A percentile compares a stretch with the other conserved stretches of the same genome.
phyloP scores from a whole-genome alignment of 139 green algal genomes.

The Ulvella scutata region DNA sequence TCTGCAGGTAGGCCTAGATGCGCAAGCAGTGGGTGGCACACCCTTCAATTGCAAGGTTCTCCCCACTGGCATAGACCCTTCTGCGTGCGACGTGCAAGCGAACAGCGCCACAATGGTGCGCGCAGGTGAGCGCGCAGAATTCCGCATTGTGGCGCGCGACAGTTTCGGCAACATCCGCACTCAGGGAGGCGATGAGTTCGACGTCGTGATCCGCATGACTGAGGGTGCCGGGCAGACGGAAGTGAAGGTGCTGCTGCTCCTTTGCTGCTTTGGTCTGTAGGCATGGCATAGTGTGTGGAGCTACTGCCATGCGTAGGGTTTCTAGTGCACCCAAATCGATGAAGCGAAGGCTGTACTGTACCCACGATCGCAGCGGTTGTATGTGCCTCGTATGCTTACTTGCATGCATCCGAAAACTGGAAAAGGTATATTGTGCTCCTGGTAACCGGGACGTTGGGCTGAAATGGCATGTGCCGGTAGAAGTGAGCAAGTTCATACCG shows the following conservation, averaged over 20 bases:
- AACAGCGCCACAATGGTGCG: not conserved
- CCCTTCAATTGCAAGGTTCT: constrained; percentile 1
- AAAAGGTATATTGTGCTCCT: no score
- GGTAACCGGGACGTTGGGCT: no score
- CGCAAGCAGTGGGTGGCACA: not conserved
- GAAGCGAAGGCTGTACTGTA: no score
- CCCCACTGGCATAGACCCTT: not conserved
- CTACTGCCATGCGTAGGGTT: no score
- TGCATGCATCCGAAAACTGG: no score
- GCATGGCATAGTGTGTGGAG: no score
- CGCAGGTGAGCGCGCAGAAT: not conserved
- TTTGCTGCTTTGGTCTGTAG: no score
- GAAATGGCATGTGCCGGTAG: no score
- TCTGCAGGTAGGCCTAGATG: not conserved
- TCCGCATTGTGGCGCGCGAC: not conserved
- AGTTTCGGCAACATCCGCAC: not conserved
- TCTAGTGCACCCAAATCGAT: no score
- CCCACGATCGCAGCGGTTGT: no score
- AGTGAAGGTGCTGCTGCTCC: not conserved
- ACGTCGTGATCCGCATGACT: not conserved
- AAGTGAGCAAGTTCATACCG: no score
- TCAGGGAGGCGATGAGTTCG: not conserved
- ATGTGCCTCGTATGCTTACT: no score
- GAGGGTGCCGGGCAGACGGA: not conserved
- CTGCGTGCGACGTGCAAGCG: not conserved